phyloP scores from a whole-genome alignment of 1,139 yeast genomes.

The Hansenula lynferdii region DNA sequence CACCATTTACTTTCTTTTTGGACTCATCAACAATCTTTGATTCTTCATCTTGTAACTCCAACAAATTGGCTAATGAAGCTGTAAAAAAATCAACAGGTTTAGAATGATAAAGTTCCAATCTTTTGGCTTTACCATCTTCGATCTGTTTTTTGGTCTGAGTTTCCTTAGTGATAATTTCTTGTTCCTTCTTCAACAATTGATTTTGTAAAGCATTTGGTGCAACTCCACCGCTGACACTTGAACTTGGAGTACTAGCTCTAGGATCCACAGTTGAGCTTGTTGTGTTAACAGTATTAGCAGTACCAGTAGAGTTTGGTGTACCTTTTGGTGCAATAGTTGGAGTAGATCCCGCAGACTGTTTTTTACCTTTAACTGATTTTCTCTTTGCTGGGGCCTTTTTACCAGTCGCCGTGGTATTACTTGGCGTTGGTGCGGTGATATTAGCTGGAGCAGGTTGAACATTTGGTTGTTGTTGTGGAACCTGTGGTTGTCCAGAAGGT shows the following conservation, averaged over 20 bases:
- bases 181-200: slow-evolving; percentile 20
- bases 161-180: slow-evolving; percentile 16
- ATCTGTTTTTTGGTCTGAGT: slow-evolving; percentile 11
- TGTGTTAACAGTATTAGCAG: not conserved
- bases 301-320: slow-evolving; percentile 4
- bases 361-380: slow-evolving; percentile 15
- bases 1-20: slow-evolving; percentile 8
- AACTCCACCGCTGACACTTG: not conserved
- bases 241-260: not conserved
- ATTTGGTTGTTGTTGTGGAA: slow-evolving; percentile 1
- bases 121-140: slow-evolving; percentile 16
- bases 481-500: slow-evolving; percentile 11
- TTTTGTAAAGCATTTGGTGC: slow-evolving; percentile 9
- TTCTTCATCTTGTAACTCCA: slow-evolving; percentile 22
- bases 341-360: slow-evolving; percentile 10
- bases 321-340: slow-evolving; percentile 10
- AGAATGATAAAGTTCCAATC: slow-evolving; percentile 14
- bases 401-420: slow-evolving; percentile 14
- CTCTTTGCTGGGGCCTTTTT: slow-evolving; percentile 19
- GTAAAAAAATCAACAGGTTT: slow-evolving; percentile 20
- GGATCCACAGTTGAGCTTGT: not conserved
- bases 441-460: slow-evolving; percentile 10
- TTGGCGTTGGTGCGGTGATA: slow-evolving; percentile 16
- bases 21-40: slow-evolving; percentile 14
- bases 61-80: slow-evolving; percentile 20